Conservation (phyloP, 2,329 filamentous ascomycete species). For the Capronia epimyces region DNA sequence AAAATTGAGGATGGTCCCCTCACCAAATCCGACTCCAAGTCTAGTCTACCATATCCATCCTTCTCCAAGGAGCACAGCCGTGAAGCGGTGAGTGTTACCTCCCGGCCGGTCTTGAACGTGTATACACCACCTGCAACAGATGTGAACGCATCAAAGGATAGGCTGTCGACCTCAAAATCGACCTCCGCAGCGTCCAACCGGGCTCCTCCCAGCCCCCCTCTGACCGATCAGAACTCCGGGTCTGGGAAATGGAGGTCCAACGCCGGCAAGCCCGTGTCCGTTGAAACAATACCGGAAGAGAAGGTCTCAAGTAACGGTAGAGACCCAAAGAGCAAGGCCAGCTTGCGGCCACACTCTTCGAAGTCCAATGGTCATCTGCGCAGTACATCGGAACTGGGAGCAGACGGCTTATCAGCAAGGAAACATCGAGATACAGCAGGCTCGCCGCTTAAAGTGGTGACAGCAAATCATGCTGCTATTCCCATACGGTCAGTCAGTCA, state of each 20-base stretch:
- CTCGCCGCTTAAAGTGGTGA: conserved; percentile 35
- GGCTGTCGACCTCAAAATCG: conserved; percentile 25
- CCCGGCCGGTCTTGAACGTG: conserved; percentile 40
- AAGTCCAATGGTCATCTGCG: conserved; percentile 41
- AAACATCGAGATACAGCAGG: conserved; percentile 35
- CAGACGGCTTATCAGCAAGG: conserved; percentile 31
- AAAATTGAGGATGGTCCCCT: conserved; percentile 18
- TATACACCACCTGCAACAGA: conserved; percentile 70
- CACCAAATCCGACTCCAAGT: conserved; percentile 38
- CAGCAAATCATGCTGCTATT: conserved; percentile 24
- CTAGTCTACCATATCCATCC: conserved; percentile 65
- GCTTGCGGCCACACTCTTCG: conserved; percentile 36
- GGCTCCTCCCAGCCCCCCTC: conserved; percentile 45
- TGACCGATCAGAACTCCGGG: conserved; percentile 41
- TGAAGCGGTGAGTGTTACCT: conserved; percentile 66
- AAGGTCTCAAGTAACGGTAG: conserved; percentile 29
- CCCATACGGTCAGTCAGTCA: conserved; percentile 35
- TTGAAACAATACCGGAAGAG: conserved; percentile 32
- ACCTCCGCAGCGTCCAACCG: conserved; percentile 27
- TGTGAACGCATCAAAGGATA: conserved; percentile 50
- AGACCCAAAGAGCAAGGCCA: conserved; percentile 36
- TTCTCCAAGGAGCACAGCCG: conserved; percentile 91
- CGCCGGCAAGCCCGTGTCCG: conserved; percentile 29
- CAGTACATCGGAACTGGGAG: conserved; percentile 37
- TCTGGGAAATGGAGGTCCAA: conserved; percentile 36